Conservation (phyloP, 2,329 filamentous ascomycete species). For the Dendryphion nanum region DNA sequence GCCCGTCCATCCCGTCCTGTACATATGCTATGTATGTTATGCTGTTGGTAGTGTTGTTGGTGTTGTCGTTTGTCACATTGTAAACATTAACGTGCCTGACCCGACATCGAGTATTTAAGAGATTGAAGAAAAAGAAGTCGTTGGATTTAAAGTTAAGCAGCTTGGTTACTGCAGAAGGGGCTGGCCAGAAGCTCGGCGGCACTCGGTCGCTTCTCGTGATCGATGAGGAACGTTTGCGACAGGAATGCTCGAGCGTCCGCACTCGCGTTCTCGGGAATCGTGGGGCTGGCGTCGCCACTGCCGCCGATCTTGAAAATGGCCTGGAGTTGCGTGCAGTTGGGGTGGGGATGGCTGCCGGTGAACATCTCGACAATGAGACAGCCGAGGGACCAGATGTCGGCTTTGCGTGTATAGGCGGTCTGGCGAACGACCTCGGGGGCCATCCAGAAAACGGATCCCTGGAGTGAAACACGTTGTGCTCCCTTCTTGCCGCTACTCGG, state of each 20-base stretch:
- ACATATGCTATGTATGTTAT: too few species aligned
- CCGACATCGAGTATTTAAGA: too few species aligned
- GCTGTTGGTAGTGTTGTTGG: too few species aligned
- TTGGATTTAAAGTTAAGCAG: slow-evolving; percentile 16
- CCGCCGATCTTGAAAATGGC: slow-evolving; percentile 96
- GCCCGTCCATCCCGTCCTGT: too few species aligned
- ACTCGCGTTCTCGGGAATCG: slow-evolving; percentile 82
- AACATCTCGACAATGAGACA: slow-evolving; percentile 99
- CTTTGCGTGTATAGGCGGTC: slow-evolving; percentile 96
- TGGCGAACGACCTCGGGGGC: slow-evolving; percentile 97
- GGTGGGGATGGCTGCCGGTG: slow-evolving; percentile 93
- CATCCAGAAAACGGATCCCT: slow-evolving; percentile 99
- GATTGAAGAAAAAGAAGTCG: slow-evolving; percentile 4
- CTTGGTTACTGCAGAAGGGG: slow-evolving; percentile 73
- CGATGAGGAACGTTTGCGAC: slow-evolving; percentile 87
- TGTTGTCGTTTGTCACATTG: too few species aligned
- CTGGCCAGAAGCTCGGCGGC: slow-evolving; percentile 87
- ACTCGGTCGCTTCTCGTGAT: slow-evolving; percentile 86
- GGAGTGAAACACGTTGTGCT: slow-evolving; percentile 71
- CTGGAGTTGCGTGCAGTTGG: slow-evolving; percentile 93
- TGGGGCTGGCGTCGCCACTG: slow-evolving; percentile 79
- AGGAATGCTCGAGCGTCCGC: slow-evolving; percentile 82
- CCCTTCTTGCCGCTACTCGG: slow-evolving; percentile 48
- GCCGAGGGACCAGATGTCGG: slow-evolving; percentile 96
- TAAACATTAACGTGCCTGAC: too few species aligned